Percentiles rank a stretch among this genome's conserved stretches.
Conservation (phyloP, 2,329 filamentous ascomycete species). For the Pestalotiopsis sp. region DNA sequence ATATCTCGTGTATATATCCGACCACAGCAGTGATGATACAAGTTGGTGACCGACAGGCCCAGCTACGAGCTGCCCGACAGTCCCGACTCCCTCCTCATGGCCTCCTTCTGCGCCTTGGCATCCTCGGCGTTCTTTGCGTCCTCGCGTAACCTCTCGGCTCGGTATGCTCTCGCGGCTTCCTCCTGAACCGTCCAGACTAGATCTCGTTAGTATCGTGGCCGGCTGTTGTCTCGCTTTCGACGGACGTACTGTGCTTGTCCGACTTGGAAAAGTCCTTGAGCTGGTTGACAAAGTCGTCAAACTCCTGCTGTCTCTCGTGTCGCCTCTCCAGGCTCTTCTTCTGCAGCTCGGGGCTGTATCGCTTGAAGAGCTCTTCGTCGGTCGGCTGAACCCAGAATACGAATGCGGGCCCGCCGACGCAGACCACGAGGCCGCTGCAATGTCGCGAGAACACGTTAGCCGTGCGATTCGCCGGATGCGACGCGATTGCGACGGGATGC, state of each 20-base stretch:
- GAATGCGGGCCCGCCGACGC: constrained; percentile 83
- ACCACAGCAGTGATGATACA: neutral
- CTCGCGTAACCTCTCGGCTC: constrained; percentile 35
- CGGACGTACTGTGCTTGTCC: constrained; percentile 77
- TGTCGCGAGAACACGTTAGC: constrained; percentile 15
- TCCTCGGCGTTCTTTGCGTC: constrained; percentile 37
- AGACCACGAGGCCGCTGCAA: constrained; percentile 68
- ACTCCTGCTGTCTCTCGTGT: constrained; percentile 77
- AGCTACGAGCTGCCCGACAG: constrained; percentile 13
- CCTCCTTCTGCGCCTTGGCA: constrained; percentile 39
- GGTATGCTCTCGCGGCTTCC: constrained; percentile 36
- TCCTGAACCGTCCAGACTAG: constrained; percentile 48
- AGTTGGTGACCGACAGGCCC: neutral
- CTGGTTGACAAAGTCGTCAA: constrained; percentile 81
- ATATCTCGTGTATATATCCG: neutral
- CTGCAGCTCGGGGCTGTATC: constrained; percentile 94
- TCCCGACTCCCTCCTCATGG: constrained; percentile 39
- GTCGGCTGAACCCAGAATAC: constrained; percentile 79
- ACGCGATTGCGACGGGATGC: constrained; percentile 5
- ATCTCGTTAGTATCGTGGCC: neutral
- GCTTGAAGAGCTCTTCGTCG: constrained; percentile 89
- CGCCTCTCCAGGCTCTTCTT: constrained; percentile 82
- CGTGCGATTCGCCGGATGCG: constrained; percentile 13
- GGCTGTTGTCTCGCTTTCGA: neutral
- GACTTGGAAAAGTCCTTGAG: constrained; percentile 90